phyloP scores from a whole-genome alignment of 2,329 filamentous ascomycete species.

The Hypoxylon sp. region DNA sequence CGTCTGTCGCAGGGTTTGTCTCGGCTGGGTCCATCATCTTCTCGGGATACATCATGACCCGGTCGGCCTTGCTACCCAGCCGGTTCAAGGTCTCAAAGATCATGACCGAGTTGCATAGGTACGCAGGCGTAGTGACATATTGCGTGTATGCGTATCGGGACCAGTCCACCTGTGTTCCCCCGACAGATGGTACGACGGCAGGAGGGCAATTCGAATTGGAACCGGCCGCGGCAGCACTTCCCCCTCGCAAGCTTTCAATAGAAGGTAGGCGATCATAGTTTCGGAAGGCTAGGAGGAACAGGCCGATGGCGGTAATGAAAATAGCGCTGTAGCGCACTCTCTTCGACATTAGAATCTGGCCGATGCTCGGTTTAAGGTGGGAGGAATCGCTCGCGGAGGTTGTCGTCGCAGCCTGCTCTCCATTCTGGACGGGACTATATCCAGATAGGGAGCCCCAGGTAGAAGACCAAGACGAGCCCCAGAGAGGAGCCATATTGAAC shows the following conservation, averaged over 20 bases:
- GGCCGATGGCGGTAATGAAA: constrained; percentile 41
- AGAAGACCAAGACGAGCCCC: constrained; percentile 48
- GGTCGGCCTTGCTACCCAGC: constrained; percentile 57
- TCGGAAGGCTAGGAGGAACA: constrained; percentile 48
- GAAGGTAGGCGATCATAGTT: constrained; percentile 50
- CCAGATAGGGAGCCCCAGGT: constrained; percentile 45
- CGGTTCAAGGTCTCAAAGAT: constrained; percentile 59
- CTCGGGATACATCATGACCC: constrained; percentile 61
- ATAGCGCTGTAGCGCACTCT: constrained; percentile 48
- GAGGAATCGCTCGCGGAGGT: constrained; percentile 40
- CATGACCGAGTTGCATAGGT: constrained; percentile 65
- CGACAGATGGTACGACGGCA: constrained; percentile 41
- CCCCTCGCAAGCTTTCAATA: constrained; percentile 44
- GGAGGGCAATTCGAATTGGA: constrained; percentile 43
- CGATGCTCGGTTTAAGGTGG: constrained; percentile 51
- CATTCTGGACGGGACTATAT: constrained; percentile 44
- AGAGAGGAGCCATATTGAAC: constrained; percentile 48
- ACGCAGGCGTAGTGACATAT: constrained; percentile 61
- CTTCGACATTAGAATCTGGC: constrained; percentile 54
- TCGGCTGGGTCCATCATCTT: constrained; percentile 52
- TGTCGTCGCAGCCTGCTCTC: constrained; percentile 37
- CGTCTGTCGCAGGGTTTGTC: constrained; percentile 44
- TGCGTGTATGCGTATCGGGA: constrained; percentile 61
- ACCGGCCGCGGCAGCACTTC: constrained; percentile 25
- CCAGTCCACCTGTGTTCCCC: constrained; percentile 54